Base-by-base conservation (phyloP, 306 rosid species). In the Gillenia trifoliata region DNA sequence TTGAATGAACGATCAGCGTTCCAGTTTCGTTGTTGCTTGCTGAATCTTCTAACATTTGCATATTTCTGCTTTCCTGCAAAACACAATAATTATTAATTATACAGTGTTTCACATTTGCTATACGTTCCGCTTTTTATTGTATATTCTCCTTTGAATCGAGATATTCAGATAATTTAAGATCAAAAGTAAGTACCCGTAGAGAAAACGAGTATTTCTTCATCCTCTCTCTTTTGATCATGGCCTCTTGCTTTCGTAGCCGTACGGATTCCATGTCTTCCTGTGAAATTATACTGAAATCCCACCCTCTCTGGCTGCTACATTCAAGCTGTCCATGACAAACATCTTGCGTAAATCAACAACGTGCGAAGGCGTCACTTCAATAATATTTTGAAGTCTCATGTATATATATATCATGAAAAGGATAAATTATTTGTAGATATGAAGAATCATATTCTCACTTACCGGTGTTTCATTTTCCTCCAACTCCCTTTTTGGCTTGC, bases 171-270 rank as follows among this genome's bases (percentile, higher is more conserved):
- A 22, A 29, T 16, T 47, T 28, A n/a, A 76, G 67, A 75, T 33
- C 57, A 55, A 74, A 66, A 50, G 23, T 50, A 50, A 9, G n/a
- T 15, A 93, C 97, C 86, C 87, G 75, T 22, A 88, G 92, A 40
- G 98, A 93, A 82, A 82, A 89, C 12, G 98, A 91, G 80, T 90
- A 93, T 73, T 86, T 91, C 76, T 79, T 84, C 95, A 89, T 88
- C 75, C 97, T 89, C 55, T 91, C 97, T 77, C 93, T 85, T 85
- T 88, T 93, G 77, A 43, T 73, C 38, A 74, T 31, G 30, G 92
- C 98, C 31, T 93, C 96, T 81, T 86, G 92, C 80, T 82, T 91
- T 83, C 79, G 89, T 41, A 75, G 76, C 89, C 81, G 75, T 68
- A 79, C 72, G 47, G 87, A 74, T 72, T 89, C 92, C 70, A 84